phyloP scores from a whole-genome alignment of 208 protist species.

The Phytomonas sp. region DNA sequence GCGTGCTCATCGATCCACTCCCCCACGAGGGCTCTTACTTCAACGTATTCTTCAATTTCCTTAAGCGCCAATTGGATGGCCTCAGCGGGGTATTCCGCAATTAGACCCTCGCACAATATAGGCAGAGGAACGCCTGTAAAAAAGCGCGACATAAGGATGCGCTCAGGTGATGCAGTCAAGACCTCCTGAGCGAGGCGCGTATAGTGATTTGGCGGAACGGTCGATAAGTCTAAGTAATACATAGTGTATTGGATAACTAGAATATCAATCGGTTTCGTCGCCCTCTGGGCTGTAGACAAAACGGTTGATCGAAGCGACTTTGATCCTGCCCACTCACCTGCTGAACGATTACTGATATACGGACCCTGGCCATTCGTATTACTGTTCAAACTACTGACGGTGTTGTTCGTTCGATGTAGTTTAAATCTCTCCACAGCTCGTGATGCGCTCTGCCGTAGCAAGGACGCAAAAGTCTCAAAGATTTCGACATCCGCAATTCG shows the following conservation, averaged over 20 bases:
- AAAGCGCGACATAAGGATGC: slow-evolving; percentile 43
- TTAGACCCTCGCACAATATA: slow-evolving; percentile 61
- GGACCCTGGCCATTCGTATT: not conserved
- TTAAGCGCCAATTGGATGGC: slow-evolving; percentile 52
- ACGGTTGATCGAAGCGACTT: slow-evolving; percentile 8
- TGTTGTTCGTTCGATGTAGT: slow-evolving; percentile 25
- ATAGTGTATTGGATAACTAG: slow-evolving; percentile 67
- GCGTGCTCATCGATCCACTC: slow-evolving; percentile 22
- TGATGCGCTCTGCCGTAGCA: slow-evolving; percentile 64
- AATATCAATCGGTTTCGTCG: slow-evolving; percentile 57
- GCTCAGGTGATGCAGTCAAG: slow-evolving; percentile 51
- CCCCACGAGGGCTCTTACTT: slow-evolving; percentile 34
- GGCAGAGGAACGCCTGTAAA: slow-evolving; percentile 34
- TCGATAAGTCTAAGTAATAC: slow-evolving; percentile 53
- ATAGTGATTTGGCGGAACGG: slow-evolving; percentile 38
- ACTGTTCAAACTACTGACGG: not conserved
- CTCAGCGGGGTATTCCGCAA: slow-evolving; percentile 62
- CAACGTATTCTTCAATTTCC: slow-evolving; percentile 67
- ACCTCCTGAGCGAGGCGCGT: slow-evolving; percentile 60
- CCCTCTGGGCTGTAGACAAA: slow-evolving; percentile 12
- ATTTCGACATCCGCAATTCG: slow-evolving; percentile 44
- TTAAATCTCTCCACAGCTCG: slow-evolving; percentile 66
- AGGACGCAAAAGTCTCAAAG: slow-evolving; percentile 48
- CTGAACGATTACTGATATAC: slow-evolving; percentile 5
- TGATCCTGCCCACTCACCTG: not conserved